Evolutionary conservation across 2,329 filamentous ascomycete species (phyloP), one percentile per base, ranked within the genome.

Genomic region (Talaromyces sp.): DNA sequence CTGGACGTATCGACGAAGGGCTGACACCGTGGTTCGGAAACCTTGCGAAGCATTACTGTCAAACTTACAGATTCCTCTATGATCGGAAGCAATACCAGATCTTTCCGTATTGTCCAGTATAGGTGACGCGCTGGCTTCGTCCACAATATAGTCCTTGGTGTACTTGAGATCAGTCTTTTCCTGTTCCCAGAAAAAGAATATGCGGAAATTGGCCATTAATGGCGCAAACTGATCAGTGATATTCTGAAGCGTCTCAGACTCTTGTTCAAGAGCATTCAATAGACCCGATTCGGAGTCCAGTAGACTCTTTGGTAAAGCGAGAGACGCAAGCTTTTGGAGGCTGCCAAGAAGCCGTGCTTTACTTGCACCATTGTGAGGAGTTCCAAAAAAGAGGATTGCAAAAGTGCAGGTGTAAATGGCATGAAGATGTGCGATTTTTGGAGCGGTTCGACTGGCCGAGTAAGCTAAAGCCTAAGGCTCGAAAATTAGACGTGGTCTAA

Each of bases 181-280:
- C 59, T 77, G 73, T 67, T 80, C 78, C 75, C 77, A 80, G 68
- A 80, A 79, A 66, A 79, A 79, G 62, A 73, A 74, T 38, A 80
- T 72, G 29, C 70, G 69, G 66, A 79, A 79, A 40, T 70, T 69
- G 58, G 71, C 69, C 73, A 79, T 78, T 62, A 78, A 51, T 3
- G 78, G 75, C 7, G 69, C 71, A 65, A 79, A 80, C 53, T 76
- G 69, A 65, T 77, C 76, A 5, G 73, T 78, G 67, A 80, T 76
- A 58, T 78, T 76, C 67, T 78, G 75, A 15, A 80, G 68, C 27
- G 72, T 73, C 61, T 80, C 76, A 6, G 77, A 80, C 22, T 76
- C 80, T 64, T 81, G 79, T 65, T 83, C 78, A n/a, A 88, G 75
- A 1, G 83, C 85, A 70, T 80, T 82, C 7, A 87, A 78, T 40